Evolutionary conservation across 2,329 filamentous ascomycete genomes (phyloP), one percentile per base, ranked within the genome.

Genomic region (Colletotrichum cordylinicola): DNA sequence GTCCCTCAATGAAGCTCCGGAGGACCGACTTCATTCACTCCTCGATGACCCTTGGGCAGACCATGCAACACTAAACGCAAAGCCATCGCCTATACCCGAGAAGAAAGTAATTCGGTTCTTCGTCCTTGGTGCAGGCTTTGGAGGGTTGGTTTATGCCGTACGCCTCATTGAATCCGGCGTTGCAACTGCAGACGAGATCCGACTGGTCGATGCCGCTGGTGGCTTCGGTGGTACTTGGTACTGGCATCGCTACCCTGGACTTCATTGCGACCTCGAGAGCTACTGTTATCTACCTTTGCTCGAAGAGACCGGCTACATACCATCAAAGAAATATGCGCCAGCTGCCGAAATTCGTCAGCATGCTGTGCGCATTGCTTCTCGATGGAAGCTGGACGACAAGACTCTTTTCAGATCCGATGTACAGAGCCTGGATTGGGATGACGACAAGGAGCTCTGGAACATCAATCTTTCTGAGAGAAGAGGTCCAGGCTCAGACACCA

Each of bases 201-300:
- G 82, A 1, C 72, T 88, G 1, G 79, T 87, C 29, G 87, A 89
- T 37, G 77, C 80, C 0, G 87, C 84, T 2, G 86, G 85, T 12
- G 87, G 86, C 4, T 84, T 88, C 27, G 88, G 88, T 6, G 88
- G 88, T 9, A 88, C 87, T 0, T 90, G 88, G 88, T 89, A 87
- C 70, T 89, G 87, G 85, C 88, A 89, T 75, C 82, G 87, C 0
- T 90, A 88, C 70, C 87, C 88, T 1, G 88, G 87, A 0, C 79
- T 88, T 16, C 84, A 85, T 76, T 93, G 91, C 79, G 91, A 93
- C n/a, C 35, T 65, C 2, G 62, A 65, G 27, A 65, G 62, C 6
- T 77, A 75, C 55, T 24, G 60, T 9, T 77, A 77, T 33, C 24
- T 77, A 10, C 75, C 75, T 21, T 56, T 77, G 16, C 64, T 72